These are phyloP conservation scores for Diaporthe sp. DNA, from an alignment of 2,329 filamentous ascomycete species.

Conservation along the genomic window DNA sequence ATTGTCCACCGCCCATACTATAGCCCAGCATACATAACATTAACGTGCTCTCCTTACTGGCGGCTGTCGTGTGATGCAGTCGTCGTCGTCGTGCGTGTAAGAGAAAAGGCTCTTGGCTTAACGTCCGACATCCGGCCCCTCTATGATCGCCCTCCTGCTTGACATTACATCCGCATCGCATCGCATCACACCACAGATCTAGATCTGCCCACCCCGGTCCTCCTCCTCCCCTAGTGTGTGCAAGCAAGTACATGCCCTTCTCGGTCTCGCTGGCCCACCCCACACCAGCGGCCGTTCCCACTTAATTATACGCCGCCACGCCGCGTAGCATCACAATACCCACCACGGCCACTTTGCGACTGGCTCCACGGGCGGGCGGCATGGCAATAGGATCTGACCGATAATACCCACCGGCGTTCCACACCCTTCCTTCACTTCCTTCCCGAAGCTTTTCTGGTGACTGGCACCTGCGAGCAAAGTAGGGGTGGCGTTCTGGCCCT, in stretches of 20 bases:
- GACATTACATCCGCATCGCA: slow-evolving; percentile 27
- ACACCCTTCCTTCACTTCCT: not conserved
- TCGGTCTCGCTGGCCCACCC: slow-evolving; percentile 4
- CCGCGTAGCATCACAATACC: not conserved
- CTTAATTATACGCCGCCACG: slow-evolving; percentile 26
- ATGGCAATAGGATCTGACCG: slow-evolving; percentile 21
- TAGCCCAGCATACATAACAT: not conserved
- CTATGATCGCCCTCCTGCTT: slow-evolving; percentile 22
- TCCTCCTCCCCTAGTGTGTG: not conserved
- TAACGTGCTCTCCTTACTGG: not conserved
- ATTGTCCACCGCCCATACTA: not conserved
- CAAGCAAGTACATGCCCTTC: not conserved
- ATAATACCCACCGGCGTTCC: slow-evolving; percentile 23
- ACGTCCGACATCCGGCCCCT: not conserved
- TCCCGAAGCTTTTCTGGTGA: slow-evolving; percentile 23
- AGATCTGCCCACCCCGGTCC: slow-evolving; percentile 16
- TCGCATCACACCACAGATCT: slow-evolving; percentile 30
- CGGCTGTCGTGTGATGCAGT: slow-evolving; percentile 1
- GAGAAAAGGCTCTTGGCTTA: slow-evolving; percentile 19
- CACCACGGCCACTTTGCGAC: slow-evolving; percentile 8
- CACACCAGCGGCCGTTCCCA: slow-evolving; percentile 2
- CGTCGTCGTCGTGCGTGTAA: slow-evolving; percentile 2
- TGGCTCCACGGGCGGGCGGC: slow-evolving; percentile 20
- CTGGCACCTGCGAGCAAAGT: not conserved
- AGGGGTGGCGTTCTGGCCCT: slow-evolving; percentile 16